Evolutionary conservation across 495 filamentous ascomycete species (phyloP), one percentile per base, ranked within the genome.

Genomic region (Bombardia bombarda): DNA sequence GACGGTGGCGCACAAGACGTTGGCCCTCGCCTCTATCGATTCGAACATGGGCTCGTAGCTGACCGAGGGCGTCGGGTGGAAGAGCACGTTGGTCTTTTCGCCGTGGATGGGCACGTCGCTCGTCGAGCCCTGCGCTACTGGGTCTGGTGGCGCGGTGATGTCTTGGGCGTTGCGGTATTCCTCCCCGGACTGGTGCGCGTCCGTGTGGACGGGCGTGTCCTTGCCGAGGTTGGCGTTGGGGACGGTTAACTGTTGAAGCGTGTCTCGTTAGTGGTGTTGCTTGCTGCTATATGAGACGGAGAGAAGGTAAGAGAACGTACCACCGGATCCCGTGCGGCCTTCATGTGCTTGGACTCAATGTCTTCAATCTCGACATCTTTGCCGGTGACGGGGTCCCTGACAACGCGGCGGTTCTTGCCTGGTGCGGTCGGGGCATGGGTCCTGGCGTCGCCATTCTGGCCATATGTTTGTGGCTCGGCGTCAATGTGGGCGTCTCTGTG

Each of bases 41-140:
- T 72, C 77, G 65, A 84, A 95, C 72, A 87, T 93, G 4, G 90
- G 87, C 58, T 88, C 82, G 45, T 86, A 93, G 53, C 80, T 83
- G 40, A 95, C 71, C 1, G 84, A 82, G 0, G 90, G 90, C 0
- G 90, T 97, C 1, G 92, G 90, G 56, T 96, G 88, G 63, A 96
- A 96, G 21, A 97, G 79, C 24, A 97, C 80, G 50, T 95, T 95
- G 1, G 90, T 97, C 72, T 87, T 94, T 55, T 95, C 90, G 42
- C 89, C 89, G 58, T 86, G 88, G 51, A 97, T 94, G 13, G 90
- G 90, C 6, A 97, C 87, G 62, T 97, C 90, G 7, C 84, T 86
- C 2, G 90, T 95, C 23, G 82, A 76, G 10, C 86, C 82, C 42
- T 79, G 68, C 8, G 77, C 81, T 19, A 95, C 63, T 5, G 90